Percentiles rank a stretch among this genome's conserved stretches.
Conservation (phyloP, 2,329 filamentous ascomycete species). For the Tolypocladium paradoxum region DNA sequence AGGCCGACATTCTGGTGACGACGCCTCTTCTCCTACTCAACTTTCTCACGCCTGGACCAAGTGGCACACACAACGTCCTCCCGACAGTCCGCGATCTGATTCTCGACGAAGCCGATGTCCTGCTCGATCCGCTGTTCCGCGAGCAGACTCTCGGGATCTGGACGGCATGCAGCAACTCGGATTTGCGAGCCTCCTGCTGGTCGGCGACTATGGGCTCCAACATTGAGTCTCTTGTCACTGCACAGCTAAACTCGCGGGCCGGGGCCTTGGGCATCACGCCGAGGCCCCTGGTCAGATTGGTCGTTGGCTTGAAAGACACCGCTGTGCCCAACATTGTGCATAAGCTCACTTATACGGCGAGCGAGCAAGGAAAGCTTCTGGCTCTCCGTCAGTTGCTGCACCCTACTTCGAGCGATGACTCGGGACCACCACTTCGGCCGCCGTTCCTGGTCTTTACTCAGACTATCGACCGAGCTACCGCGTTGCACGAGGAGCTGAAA, state of each 20-base stretch:
- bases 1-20: slow-evolving; percentile 29
- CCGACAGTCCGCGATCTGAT: slow-evolving; percentile 64
- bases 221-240: slow-evolving; percentile 67
- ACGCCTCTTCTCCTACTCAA: slow-evolving; percentile 58
- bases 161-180: slow-evolving; percentile 60
- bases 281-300: slow-evolving; percentile 62
- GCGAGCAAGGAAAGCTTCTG: slow-evolving; percentile 86
- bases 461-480: slow-evolving; percentile 81
- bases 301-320: slow-evolving; percentile 94
- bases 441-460: slow-evolving; percentile 95
- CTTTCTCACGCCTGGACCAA: slow-evolving; percentile 43
- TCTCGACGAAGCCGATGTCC: slow-evolving; percentile 89
- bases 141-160: slow-evolving; percentile 81
- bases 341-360: slow-evolving; percentile 81
- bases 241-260: slow-evolving; percentile 50
- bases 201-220: slow-evolving; percentile 95
- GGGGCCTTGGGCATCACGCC: slow-evolving; percentile 22
- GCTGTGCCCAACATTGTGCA: slow-evolving; percentile 88
- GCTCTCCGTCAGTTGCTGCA: slow-evolving; percentile 83
- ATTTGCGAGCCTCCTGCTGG: slow-evolving; percentile 75
- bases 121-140: slow-evolving; percentile 82
- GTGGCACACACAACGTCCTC: slow-evolving; percentile 37
- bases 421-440: slow-evolving; percentile 57
- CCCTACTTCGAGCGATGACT: slow-evolving; percentile 47
- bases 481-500: slow-evolving; percentile 78